Base-by-base conservation (phyloP, 805 yeast species). In the Candida schatavii region DNA sequence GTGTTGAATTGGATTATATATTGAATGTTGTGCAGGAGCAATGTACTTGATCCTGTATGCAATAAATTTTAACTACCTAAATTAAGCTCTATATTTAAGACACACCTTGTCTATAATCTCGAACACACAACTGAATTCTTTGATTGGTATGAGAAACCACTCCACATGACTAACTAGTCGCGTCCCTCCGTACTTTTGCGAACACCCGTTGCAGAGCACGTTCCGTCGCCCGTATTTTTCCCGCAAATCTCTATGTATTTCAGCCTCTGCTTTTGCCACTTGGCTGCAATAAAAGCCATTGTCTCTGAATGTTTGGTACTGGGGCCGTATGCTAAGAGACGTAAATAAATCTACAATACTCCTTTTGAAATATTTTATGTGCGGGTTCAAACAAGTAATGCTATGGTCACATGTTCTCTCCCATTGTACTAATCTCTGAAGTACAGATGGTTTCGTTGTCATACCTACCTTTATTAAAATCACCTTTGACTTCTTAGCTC, bases 61-160 rank as follows among this genome's bases (percentile, higher is more conserved):
- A n/a, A n/a, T n/a, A n/a, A n/a, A n/a, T n/a, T n/a, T n/a, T n/a
- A n/a, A n/a, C n/a, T n/a, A n/a, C n/a, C n/a, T n/a, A n/a, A n/a
- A n/a, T n/a, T n/a, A n/a, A n/a, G n/a, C n/a, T 22, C 26, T 23
- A 36, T 36, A 15, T 22, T 36, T 17, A 41, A 35, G 39, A 38
- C 64, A 60, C 2, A 48, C 49, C 7, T 45, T 37, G 42, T 73
- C 72, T 7, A 74, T 64, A 1, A 61, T 21, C 9, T 46, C 43
- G 48, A 63, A 67, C 2, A 75, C 63, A 9, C 35, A 25, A 7
- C 46, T 39, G 5, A 77, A 35, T 5, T 70, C 68, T 21, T 47
- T 52, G 44, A 75, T 66, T 0, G 81, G 81, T 0, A 78, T 54
- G n/a, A 76, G 54, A 46, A 78, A 78, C 83, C 83, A 78, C 50